Evolutionary conservation across 192 early-diverging fungal species (phyloP), one percentile per base, ranked within the genome.

Genomic region (Coemansia pectinata): DNA sequence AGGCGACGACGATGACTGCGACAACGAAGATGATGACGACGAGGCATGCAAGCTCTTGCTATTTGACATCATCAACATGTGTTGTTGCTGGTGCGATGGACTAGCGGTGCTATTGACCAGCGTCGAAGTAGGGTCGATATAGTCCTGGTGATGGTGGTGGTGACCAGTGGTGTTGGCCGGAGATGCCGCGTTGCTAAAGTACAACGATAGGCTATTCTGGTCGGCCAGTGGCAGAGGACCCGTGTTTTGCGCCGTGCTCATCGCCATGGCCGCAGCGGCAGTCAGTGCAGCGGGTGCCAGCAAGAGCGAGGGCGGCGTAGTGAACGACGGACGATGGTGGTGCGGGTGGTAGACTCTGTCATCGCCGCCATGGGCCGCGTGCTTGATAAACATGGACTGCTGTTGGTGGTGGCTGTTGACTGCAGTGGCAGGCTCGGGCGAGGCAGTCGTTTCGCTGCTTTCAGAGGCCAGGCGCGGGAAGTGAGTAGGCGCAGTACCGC

Each of bases 401-500:
- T 44, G 67, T 12, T 53, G 52, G 52, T 29, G 12, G 42, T 42
- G 38, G 40, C 41, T 25, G n/a, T 57, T 67, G 57, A 25, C 34
- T 9, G 57, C 31, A 11, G 74, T 70, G 10, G 67, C 38, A 8
- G 74, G 70, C 65, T 81, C 79, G 33, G 79, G 79, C 62, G 79
- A 81, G 9, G 79, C 74, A 3, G 79, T 81, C 1, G 79, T 77
- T 19, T 81, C 79, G 45, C 67, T 64, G 68, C 74, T 68, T 47
- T 73, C 79, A 12, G 79, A 73, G 1, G 79, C 62, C 53, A 76
- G 53, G 23, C 79, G 63, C 2, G 74, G 79, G 57, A 77, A 82
- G 62, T 76, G 79, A 44, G 44, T 31, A 12, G 15, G 33, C 44
- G 29, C 41, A 29, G 50, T 4, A 65, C 23, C 38, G 44, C 60